A percentile compares a stretch with the other conserved stretches of the same genome.
phyloP scores from a whole-genome alignment of 1,284 basidiomycete genomes.

The Ustilago tritici region DNA sequence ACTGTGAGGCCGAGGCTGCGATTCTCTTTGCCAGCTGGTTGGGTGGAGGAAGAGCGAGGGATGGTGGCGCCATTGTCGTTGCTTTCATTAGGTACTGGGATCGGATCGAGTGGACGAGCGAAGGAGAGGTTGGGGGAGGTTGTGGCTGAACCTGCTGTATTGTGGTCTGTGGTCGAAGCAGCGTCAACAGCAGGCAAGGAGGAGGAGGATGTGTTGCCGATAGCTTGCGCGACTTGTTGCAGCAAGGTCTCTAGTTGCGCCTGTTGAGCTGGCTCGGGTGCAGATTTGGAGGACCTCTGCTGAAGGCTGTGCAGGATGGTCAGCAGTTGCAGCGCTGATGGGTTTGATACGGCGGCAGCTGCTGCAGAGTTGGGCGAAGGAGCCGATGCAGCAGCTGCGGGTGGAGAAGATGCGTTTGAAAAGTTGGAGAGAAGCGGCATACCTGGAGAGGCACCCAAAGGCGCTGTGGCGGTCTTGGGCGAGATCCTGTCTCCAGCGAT shows the following conservation, averaged over 20 bases:
- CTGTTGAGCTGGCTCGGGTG: slow-evolving; percentile 49
- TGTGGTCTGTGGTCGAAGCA: background rate
- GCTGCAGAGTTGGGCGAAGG: slow-evolving; percentile 19
- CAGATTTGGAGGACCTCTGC: slow-evolving; percentile 43
- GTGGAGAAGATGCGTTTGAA: slow-evolving; percentile 23
- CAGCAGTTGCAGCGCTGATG: slow-evolving; percentile 40
- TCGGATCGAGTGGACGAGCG: slow-evolving; percentile 27
- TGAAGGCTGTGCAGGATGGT: slow-evolving; percentile 48
- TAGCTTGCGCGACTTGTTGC: slow-evolving; percentile 39
- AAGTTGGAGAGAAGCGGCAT: slow-evolving; percentile 18
- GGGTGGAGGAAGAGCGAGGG: slow-evolving; percentile 7
- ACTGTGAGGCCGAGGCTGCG: slow-evolving; percentile 9
- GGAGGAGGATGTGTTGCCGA: slow-evolving; percentile 20
- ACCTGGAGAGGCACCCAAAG: slow-evolving; percentile 20
- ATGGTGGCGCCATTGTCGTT: slow-evolving; percentile 5
- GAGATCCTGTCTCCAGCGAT: slow-evolving; percentile 26
- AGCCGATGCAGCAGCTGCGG: slow-evolving; percentile 13
- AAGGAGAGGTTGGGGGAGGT: slow-evolving; percentile 24
- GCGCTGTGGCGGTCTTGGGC: slow-evolving; percentile 19
- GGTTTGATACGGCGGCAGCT: slow-evolving; percentile 31
- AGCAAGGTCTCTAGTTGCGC: slow-evolving; percentile 47
- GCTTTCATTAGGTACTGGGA: slow-evolving; percentile 23
- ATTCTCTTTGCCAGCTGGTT: slow-evolving; percentile 38
- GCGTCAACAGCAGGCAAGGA: slow-evolving; percentile 24
- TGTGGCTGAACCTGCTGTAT: slow-evolving; percentile 8